Conservation (phyloP, 1,284 basidiomycete genomes). For the Hymenochaete sp. region DNA sequence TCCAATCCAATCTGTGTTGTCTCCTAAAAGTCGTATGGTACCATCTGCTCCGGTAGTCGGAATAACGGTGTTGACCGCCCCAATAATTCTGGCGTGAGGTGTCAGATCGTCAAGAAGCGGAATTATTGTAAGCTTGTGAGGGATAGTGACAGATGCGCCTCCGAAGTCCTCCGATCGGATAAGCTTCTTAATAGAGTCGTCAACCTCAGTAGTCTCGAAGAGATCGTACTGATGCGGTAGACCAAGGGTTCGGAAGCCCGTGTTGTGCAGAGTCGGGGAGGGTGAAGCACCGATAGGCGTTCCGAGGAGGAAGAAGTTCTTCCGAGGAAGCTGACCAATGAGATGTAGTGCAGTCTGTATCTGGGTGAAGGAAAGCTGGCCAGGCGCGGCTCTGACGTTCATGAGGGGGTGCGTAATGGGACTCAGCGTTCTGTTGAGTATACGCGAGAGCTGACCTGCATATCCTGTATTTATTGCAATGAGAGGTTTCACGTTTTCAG, state of each 20-base stretch:
- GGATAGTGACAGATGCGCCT: conserved; percentile 94
- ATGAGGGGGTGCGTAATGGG: conserved; percentile 86
- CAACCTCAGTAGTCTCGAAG: conserved; percentile 67
- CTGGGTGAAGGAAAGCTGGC: conserved; percentile 83
- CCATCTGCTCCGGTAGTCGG: conserved; percentile 40
- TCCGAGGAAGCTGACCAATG: conserved; percentile 67
- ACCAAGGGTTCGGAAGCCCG: conserved; percentile 74
- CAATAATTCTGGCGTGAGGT: conserved; percentile 72
- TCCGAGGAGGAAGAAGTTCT: conserved; percentile 82
- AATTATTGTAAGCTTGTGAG: conserved; percentile 85
- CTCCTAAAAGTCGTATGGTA: conserved; percentile 52
- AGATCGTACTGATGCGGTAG: conserved; percentile 75
- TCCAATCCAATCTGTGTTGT: conserved; percentile 92
- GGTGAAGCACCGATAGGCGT: conserved; percentile 84
- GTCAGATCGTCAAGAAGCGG: conserved; percentile 71
- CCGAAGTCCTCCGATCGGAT: conserved; percentile 74
- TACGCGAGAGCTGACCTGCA: conserved; percentile 82
- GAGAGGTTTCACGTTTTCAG: conserved; percentile 60
- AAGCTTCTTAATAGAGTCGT: conserved; percentile 55
- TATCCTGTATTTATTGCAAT: conserved; percentile 93
- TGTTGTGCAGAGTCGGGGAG: conserved; percentile 92
- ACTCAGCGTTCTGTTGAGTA: conserved; percentile 80
- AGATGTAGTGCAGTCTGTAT: conserved; percentile 79
- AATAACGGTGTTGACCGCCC: conserved; percentile 89
- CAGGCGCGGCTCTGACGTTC: conserved; percentile 81